Evolutionary conservation across 2,329 filamentous ascomycete species (phyloP).

Genomic region (Xylariaceae sp.): DNA sequence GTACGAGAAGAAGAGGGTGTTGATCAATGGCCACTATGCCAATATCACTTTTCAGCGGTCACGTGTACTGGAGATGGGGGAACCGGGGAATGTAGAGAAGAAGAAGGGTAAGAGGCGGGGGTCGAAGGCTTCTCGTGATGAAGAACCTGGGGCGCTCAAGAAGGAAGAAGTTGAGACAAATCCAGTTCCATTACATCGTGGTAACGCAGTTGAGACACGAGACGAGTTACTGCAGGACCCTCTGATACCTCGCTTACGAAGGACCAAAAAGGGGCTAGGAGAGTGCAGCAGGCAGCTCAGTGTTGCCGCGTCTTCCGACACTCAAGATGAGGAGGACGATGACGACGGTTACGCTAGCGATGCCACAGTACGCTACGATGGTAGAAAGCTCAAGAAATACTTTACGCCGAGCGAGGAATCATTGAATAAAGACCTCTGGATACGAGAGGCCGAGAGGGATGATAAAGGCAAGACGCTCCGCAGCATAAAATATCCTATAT

Average conservation of each 20-base stretch:
- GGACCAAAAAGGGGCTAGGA: neutral
- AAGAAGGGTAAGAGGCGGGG: neutral
- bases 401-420: neutral
- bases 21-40: neutral
- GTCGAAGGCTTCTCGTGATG: neutral
- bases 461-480: constrained; percentile 2
- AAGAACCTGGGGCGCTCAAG: neutral
- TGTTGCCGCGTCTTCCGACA: neutral
- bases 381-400: neutral
- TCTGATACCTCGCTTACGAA: no score
- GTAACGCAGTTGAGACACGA: no score
- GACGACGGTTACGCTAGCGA: neutral
- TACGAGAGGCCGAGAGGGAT: neutral
- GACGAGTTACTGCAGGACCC: neutral
- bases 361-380: neutral
- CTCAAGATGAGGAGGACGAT: neutral
- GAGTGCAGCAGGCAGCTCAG: neutral
- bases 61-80: neutral
- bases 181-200: no score
- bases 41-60: neutral
- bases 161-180: no score
- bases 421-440: neutral
- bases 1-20: neutral
- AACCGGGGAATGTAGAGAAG: neutral
- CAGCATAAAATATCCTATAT: neutral